A percentile compares a stretch with the other conserved stretches of the same genome.
phyloP scores from a whole-genome alignment of 1,284 basidiomycete genomes.

The Phylloboletellus chloephorus region DNA sequence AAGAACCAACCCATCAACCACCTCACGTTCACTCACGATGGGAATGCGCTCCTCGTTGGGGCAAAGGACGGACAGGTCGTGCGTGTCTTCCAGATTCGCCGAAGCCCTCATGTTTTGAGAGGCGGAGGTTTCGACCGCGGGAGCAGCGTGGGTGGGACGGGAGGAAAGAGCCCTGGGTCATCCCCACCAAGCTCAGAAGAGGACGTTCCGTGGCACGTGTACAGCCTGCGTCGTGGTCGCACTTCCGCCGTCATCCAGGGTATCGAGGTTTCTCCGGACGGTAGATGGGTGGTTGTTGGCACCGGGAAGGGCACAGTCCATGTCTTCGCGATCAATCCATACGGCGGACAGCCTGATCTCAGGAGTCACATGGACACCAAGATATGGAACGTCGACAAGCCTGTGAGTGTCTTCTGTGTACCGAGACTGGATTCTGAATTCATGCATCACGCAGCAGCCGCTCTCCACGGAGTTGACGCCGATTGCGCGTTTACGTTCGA shows the following conservation, averaged over 20 bases:
- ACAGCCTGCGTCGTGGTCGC: constrained; percentile 65
- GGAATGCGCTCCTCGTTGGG: constrained; percentile 53
- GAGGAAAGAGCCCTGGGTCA: constrained; percentile 6
- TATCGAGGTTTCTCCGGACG: constrained; percentile 57
- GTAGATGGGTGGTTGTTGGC: constrained; percentile 66
- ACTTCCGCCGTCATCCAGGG: constrained; percentile 62
- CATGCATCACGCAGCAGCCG: constrained; percentile 37
- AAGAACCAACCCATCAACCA: constrained; percentile 46
- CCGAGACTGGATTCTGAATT: not conserved
- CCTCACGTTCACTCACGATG: constrained; percentile 57
- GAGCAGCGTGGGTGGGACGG: not conserved
- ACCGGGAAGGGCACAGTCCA: constrained; percentile 64
- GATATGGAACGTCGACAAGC: constrained; percentile 49
- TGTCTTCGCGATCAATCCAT: constrained; percentile 72
- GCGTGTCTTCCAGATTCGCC: constrained; percentile 50
- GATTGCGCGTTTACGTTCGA: constrained; percentile 49
- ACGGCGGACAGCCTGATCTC: constrained; percentile 63
- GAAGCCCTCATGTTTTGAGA: constrained; percentile 32
- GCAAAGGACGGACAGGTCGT: constrained; percentile 57
- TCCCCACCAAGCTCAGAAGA: constrained; percentile 10
- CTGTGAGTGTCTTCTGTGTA: constrained; percentile 41
- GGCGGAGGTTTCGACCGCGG: constrained; percentile 2
- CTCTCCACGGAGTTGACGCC: constrained; percentile 53
- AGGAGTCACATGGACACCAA: constrained; percentile 57
- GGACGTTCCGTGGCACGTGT: constrained; percentile 54